Base-by-base conservation (phyloP, 1,139 yeast genomes). In the Geotrichum carabidarum region DNA sequence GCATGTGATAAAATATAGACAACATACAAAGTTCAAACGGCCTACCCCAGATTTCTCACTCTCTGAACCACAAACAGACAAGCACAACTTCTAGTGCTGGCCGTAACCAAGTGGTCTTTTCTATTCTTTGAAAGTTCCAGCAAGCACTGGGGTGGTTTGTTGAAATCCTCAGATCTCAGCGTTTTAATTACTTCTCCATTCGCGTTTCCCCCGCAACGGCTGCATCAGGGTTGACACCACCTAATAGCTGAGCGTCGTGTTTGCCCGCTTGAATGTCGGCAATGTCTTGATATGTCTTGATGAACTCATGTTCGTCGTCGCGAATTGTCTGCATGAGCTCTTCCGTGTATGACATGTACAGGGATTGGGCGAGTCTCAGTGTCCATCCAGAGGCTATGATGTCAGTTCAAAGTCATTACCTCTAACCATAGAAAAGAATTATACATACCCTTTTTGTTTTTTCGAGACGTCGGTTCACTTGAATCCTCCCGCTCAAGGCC, bases 291-390 rank as follows among this genome's bases (percentile, higher is more conserved):
- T 57, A 65, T 8, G 59, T 57, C 22, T 51, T 47, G 18, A 56
- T 51, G 51, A 68, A 68, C 50, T 65, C 68, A 15, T 31, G 57
- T 51, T 65, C 67, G 52, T 68, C 71, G 8, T 56, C 48, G n/a
- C 61, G 58, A 17, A 68, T 62, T 18, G 59, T 54, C 30, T 55
- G 50, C 31, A 61, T 44, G 44, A 71, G 56, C 55, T 63, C 63
- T 18, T 62, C 67, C 9, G 65, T 59, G 57, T 68, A 70, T 37
- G 61, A 58, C 51, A 59, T 56, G 58, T 71, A 71, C 35, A 68
- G 57, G 1, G 57, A 44, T 54, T 67, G 66, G 1, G 74, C 71
- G 44, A 71, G 58, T 38, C 59, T 61, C 44, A 67, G 41, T 8
- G 52, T 32, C 54, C 55, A 41, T 18, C 42, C 35, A 35, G 50